Base-by-base conservation (phyloP, 768 basidiomycete genomes). In the Leucogyrophana mollusca region DNA sequence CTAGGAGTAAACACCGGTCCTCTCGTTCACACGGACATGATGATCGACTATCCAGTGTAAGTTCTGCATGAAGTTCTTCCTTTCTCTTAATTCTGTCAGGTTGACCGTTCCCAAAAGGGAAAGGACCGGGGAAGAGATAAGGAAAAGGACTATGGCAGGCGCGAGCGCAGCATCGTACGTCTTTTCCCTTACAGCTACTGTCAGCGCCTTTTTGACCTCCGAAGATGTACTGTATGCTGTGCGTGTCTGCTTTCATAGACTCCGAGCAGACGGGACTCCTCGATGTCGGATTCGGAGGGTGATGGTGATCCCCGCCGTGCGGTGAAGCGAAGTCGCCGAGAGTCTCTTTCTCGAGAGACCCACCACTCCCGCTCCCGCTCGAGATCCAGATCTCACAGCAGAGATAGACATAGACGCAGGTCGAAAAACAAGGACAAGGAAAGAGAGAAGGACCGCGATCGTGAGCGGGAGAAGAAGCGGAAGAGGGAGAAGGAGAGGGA, bases 401-500 rank as follows among this genome's bases (percentile, higher is more conserved):
- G 46, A 34, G 59, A 63, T 17, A 55, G 47, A 38, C 55, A 60
- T 39, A 51, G 55, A 47, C 51, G 55, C 34, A 60, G 47, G 40
- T 54, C 59, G 10, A 62, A 54, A 27, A 55, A 50, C 34, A 45
- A 53, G 21, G 47, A 52, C 18, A 62, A 58, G 43, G 59, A 59
- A 20, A 52, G 38, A 51, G 40, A 53, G 32, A 43, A 39, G 24
- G 44, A 47, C 40, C 35, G 43, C 33, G 24, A 47, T 39, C 35
- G 43, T 35, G 24, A 62, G 2, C 67, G 54, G 47, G 66, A 67
- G 23, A 69, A 58, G 56, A 73, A 65, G 50, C 55, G 60, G 25
- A 72, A 58, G 51, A 68, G 70, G 14, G 66, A 67, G 52, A 66
- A 59, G 42, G 60, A 65, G 6, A 67, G 61, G 27, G 59, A 61